Conservation (phyloP, 257 asterid species). For the Osmanthus fragrans region DNA sequence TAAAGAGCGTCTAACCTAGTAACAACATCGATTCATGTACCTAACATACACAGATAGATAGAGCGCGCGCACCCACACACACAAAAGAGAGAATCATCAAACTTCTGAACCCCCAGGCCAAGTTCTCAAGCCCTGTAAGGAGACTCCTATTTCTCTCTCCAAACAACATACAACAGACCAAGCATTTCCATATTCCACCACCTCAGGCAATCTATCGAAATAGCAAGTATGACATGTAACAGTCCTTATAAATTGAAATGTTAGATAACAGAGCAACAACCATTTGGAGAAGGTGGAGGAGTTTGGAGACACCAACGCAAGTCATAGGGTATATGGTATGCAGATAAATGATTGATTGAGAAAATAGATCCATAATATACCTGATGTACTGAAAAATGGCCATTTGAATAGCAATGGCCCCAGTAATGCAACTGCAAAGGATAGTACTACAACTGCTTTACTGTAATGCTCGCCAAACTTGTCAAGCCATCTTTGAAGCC, state of each 20-base stretch:
- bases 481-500: slow-evolving; percentile 97
- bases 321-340: neutral
- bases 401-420: slow-evolving; percentile 94
- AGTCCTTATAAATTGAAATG: neutral
- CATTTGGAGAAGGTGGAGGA: neutral
- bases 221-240: neutral
- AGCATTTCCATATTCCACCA: neutral
- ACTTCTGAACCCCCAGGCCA: neutral
- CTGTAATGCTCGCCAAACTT: slow-evolving; percentile 94
- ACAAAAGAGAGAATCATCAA: neutral
- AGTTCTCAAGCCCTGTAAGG: neutral
- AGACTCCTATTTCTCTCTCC: neutral
- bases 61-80: neutral
- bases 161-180: neutral
- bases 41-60: neutral
- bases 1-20: neutral
- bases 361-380: slow-evolving; percentile 42
- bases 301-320: neutral
- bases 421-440: slow-evolving; percentile 72
- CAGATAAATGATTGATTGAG: neutral
- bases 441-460: slow-evolving; percentile 73
- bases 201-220: neutral
- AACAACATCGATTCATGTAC: neutral
- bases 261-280: neutral
- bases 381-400: slow-evolving; percentile 90